These are phyloP conservation scores for Penicillium sp. DNA, from an alignment of 2,329 filamentous ascomycete genomes.

Conservation along the genomic window DNA sequence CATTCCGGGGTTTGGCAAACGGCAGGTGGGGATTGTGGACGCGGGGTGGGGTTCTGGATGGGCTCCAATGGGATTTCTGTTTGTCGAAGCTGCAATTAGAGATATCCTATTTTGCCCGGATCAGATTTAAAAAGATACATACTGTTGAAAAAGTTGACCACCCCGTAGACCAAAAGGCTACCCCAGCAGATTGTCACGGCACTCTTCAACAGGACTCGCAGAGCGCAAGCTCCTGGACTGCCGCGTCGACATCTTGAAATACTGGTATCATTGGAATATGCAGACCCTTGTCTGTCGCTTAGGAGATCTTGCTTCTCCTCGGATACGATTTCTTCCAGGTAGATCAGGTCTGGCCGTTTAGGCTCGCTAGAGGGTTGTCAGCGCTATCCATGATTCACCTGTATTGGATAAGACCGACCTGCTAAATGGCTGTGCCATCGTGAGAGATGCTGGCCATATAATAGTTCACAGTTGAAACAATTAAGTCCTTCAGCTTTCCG, in stretches of 20 bases:
- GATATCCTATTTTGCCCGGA: background rate
- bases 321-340: conserved; percentile 5
- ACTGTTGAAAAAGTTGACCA: conserved; percentile 12
- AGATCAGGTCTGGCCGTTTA: conserved; percentile 10
- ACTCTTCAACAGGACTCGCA: conserved; percentile 11
- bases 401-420: conserved; percentile 1
- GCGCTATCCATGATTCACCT: background rate
- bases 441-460: background rate
- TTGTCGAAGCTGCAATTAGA: background rate
- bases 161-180: conserved; percentile 10
- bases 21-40: conserved; percentile 20
- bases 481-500: background rate
- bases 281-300: conserved; percentile 1
- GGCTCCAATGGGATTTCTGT: conserved; percentile 12
- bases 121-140: background rate
- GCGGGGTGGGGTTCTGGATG: conserved; percentile 9
- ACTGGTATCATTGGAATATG: conserved; percentile 1
- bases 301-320: conserved; percentile 13
- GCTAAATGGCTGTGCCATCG: conserved; percentile 7
- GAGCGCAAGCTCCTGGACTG: conserved; percentile 5
- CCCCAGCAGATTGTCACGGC: conserved; percentile 10
- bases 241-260: background rate
- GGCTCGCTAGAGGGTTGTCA: conserved; percentile 15
- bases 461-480: background rate
- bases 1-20: conserved; percentile 64